Percentiles rank a stretch among this genome's conserved stretches.
Conservation (phyloP, 306 rosid species). For the Geum urbanum region DNA sequence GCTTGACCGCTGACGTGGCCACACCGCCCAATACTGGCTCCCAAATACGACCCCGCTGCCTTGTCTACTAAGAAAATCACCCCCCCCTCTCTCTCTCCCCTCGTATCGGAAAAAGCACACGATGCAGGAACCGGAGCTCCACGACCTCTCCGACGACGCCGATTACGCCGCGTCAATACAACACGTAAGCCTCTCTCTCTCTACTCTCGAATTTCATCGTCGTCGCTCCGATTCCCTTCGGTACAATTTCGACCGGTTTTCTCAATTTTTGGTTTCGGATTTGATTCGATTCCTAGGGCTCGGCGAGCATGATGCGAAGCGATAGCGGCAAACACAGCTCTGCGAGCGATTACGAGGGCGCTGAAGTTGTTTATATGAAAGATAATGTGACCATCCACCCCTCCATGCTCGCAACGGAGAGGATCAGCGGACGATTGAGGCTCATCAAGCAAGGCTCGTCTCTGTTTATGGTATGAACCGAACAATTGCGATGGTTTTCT, state of each 20-base stretch:
- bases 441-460: constrained; percentile 72
- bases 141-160: constrained; percentile 93
- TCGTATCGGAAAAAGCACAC: constrained; percentile 17
- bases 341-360: constrained; percentile 60
- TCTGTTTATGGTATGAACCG: constrained; percentile 57
- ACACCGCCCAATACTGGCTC: neutral
- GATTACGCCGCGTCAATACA: constrained; percentile 94
- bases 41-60: constrained; percentile 11
- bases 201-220: neutral
- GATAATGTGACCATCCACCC: constrained; percentile 98
- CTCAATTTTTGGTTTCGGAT: constrained; percentile 1
- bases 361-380: constrained; percentile 64
- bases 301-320: constrained; percentile 58
- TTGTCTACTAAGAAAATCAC: constrained; percentile 1
- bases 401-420: constrained; percentile 69
- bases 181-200: constrained; percentile 42
- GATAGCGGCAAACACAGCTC: constrained; percentile 64
- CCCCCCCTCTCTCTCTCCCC: neutral
- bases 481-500: neutral
- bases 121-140: constrained; percentile 82
- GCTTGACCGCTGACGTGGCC: constrained; percentile 4
- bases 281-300: constrained; percentile 38
- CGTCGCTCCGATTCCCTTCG: neutral
- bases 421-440: constrained; percentile 85
- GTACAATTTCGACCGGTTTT: constrained; percentile 9